Conservation (phyloP, 768 basidiomycete species). For the Daedaleopsis nitida region DNA sequence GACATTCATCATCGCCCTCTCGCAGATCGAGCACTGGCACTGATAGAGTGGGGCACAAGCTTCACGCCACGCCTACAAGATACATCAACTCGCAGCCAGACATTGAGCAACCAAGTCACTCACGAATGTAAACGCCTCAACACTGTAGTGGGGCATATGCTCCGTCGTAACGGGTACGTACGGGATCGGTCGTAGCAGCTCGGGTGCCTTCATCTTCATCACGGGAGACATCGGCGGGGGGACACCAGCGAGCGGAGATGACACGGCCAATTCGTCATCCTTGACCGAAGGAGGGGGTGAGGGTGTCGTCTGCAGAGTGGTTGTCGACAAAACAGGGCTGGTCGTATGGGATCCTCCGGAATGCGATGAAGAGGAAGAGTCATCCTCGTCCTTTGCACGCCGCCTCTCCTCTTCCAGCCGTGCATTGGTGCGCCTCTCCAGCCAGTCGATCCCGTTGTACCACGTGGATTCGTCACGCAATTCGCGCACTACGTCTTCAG, state of each 20-base stretch:
- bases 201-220: conserved; percentile 60
- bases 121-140: conserved; percentile 60
- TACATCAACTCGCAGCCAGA: conserved; percentile 3
- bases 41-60: conserved; percentile 72
- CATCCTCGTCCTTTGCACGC: conserved; percentile 43
- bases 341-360: conserved; percentile 60
- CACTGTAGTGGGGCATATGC: conserved; percentile 57
- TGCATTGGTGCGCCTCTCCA: conserved; percentile 46
- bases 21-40: conserved; percentile 73
- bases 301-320: conserved; percentile 77
- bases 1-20: conserved; percentile 59
- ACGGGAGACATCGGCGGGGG: conserved; percentile 55
- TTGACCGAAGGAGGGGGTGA: conserved; percentile 62
- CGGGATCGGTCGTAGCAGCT: conserved; percentile 66
- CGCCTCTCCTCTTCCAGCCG: conserved; percentile 28
- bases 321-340: conserved; percentile 73
- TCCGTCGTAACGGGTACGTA: conserved; percentile 60
- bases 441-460: conserved; percentile 77
- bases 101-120: conserved; percentile 29
- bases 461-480: conserved; percentile 64
- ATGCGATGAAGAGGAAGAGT: conserved; percentile 50
- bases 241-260: conserved; percentile 25
- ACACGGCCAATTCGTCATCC: conserved; percentile 31
- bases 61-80: conserved; percentile 68
- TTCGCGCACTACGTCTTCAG: conserved; percentile 61